These are phyloP conservation scores for Heterobasidion annosum DNA, from an alignment of 1,284 basidiomycete species.

Conservation along the genomic window DNA sequence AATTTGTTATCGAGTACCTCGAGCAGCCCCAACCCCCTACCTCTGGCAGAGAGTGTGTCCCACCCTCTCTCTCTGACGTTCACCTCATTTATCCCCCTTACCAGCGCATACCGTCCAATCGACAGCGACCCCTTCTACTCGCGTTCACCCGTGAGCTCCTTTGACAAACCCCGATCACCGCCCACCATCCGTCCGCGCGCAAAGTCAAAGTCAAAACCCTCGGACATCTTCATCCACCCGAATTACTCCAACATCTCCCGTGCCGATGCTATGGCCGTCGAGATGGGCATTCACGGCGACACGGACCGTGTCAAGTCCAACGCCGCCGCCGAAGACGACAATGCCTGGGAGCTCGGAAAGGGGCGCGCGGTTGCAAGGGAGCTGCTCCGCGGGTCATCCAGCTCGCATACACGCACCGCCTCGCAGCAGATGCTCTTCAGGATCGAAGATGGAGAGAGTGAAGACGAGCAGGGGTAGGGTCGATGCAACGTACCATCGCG, in stretches of 20 bases:
- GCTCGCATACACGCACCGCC: slow-evolving; percentile 1
- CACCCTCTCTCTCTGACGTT: neutral
- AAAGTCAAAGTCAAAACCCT: slow-evolving; percentile 48
- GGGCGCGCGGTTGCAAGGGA: slow-evolving; percentile 23
- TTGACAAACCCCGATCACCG: slow-evolving; percentile 3
- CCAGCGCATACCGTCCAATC: slow-evolving; percentile 17
- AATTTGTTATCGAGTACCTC: slow-evolving; percentile 44
- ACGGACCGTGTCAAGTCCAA: slow-evolving; percentile 29
- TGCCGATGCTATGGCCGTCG: slow-evolving; percentile 47
- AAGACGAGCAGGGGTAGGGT: slow-evolving; percentile 4
- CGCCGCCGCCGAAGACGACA: slow-evolving; percentile 20
- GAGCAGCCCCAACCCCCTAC: slow-evolving; percentile 14
- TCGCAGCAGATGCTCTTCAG: slow-evolving; percentile 8
- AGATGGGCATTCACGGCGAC: slow-evolving; percentile 39
- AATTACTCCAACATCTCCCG: slow-evolving; percentile 50
- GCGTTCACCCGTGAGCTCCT: slow-evolving; percentile 8
- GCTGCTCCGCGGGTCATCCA: slow-evolving; percentile 11
- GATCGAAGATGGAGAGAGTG: slow-evolving; percentile 9
- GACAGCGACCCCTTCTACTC: slow-evolving; percentile 25
- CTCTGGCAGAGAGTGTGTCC: slow-evolving; percentile 14
- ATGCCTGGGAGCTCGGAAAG: slow-evolving; percentile 28
- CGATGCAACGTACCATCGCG: neutral
- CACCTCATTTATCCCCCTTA: neutral
- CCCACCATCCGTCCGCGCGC: slow-evolving; percentile 26
- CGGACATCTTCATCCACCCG: slow-evolving; percentile 53